Conservation (phyloP, 306 rosid genomes). For the Geum urbanum region DNA sequence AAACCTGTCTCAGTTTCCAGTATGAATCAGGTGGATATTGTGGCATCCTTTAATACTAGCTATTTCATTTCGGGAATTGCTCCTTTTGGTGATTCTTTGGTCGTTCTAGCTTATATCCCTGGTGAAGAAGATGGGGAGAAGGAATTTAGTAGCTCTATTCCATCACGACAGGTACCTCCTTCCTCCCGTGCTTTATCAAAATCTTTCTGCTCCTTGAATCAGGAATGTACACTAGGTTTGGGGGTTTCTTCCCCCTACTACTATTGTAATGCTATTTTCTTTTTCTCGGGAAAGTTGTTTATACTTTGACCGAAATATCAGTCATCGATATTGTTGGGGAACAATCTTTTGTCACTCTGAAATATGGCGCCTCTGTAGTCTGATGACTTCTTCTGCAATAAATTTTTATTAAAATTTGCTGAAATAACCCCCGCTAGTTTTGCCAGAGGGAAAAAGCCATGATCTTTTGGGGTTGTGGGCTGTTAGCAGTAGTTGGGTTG, state of each 20-base stretch:
- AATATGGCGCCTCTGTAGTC: too few species aligned
- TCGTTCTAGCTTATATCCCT: slow-evolving; percentile 87
- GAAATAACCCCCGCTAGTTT: too few species aligned
- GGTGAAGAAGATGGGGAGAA: slow-evolving; percentile 84
- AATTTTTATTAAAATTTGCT: too few species aligned
- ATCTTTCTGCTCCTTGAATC: neutral
- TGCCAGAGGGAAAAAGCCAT: too few species aligned
- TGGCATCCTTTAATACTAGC: slow-evolving; percentile 91
- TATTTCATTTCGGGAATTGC: slow-evolving; percentile 93
- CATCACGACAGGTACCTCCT: slow-evolving; percentile 66
- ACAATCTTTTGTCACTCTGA: slow-evolving; percentile 5
- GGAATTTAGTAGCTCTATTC: slow-evolving; percentile 72
- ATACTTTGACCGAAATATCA: neutral
- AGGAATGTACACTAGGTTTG: neutral
- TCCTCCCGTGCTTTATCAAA: slow-evolving; percentile 20
- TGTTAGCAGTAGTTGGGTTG: too few species aligned
- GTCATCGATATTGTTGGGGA: neutral
- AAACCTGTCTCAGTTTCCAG: slow-evolving; percentile 58
- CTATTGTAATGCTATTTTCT: neutral
- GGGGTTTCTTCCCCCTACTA: neutral
- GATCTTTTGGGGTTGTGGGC: too few species aligned
- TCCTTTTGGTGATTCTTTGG: slow-evolving; percentile 92
- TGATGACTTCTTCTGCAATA: too few species aligned
- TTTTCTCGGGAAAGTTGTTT: neutral
- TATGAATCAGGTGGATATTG: slow-evolving; percentile 79